A percentile compares a stretch with the other conserved stretches of the same genome.
These are phyloP conservation scores for Penicillium turbatum DNA, from an alignment of 495 filamentous ascomycete genomes.

Conservation along the genomic window DNA sequence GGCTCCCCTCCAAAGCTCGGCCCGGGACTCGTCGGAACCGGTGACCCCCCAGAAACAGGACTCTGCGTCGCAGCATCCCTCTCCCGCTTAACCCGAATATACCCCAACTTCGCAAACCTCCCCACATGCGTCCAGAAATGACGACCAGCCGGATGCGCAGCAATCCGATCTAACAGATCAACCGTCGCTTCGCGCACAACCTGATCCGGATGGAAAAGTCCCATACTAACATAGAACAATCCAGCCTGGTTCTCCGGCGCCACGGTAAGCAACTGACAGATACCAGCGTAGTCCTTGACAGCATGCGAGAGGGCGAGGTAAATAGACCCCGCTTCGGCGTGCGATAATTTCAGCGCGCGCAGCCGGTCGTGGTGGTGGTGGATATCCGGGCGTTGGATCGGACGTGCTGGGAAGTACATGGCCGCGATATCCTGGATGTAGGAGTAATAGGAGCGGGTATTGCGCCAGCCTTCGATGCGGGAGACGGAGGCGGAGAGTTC, in stretches of 20 bases:
- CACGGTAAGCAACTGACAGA: conserved; percentile 81
- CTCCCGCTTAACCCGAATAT: conserved; percentile 63
- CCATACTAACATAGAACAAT: conserved; percentile 86
- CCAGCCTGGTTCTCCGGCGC: conserved; percentile 84
- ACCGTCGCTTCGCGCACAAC: conserved; percentile 75
- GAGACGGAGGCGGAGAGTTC: conserved; percentile 87
- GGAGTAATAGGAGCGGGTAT: conserved; percentile 88
- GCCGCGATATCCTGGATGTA: conserved; percentile 77
- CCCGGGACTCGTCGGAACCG: conserved; percentile 10
- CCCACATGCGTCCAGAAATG: conserved; percentile 89
- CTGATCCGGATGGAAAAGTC: conserved; percentile 84
- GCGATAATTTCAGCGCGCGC: conserved; percentile 67
- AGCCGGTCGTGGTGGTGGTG: conserved; percentile 90
- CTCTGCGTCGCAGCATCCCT: conserved; percentile 42
- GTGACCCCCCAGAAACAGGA: conserved; percentile 18
- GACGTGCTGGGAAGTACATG: conserved; percentile 53
- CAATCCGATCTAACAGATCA: conserved; percentile 76
- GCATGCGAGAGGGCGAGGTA: conserved; percentile 74
- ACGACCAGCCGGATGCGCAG: conserved; percentile 80
- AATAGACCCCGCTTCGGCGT: conserved; percentile 67
- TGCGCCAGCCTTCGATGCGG: conserved; percentile 93
- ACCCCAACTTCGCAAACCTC: conserved; percentile 82
- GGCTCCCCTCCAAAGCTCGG: conserved; percentile 30
- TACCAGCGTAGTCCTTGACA: conserved; percentile 78
- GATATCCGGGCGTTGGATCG: conserved; percentile 79